Base-by-base conservation (phyloP, 2,329 filamentous ascomycete genomes). In the Colletotrichum abscissum region DNA sequence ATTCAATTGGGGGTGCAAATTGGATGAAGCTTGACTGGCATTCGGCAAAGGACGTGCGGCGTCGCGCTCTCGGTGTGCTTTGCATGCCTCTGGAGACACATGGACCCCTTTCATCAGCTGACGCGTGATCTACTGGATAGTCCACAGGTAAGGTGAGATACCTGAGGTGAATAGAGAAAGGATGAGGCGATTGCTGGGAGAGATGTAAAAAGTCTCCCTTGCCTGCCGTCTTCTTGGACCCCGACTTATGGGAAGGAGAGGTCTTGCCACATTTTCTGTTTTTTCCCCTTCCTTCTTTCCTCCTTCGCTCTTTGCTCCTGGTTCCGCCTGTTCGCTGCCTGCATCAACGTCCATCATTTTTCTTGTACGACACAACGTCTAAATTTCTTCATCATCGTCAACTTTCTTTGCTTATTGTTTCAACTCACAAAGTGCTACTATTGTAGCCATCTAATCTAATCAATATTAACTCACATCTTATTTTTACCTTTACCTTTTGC, bases 141-240 rank as follows among this genome's bases (percentile, higher is more conserved):
- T 19, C 14, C 19, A 42, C 5, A 42, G 38, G 38, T 42, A 42
- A 42, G 38, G 38, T 42, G 16, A 42, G 16, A 16, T 42, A 19
- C 14, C 14, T 19, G 16, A 42, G 38, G 38, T 22, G 35, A 57
- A 55, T 67, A 64, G 28, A 30, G 66, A 59, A 58, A 68, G 52
- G 22, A 49, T 42, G 64, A 52, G 56, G 46, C 30, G 42, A 63
- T 38, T 69, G 30, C 42, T 4, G 42, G 35, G 24, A 69, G 33
- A 60, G 66, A 66, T 33, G 67, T 66, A 63, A 71, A 63, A 73
- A 42, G 71, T 49, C 71, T 71, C 71, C 66, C 67, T 73, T 73
- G 35, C 22, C 58, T 30, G 35, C 49, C 35, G 65, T 69, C 70
- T 42, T 59, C n/a, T 3, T 19, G 67, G 60, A 59, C 55, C 22